These are phyloP conservation scores for Scheffersomyces ergatensis DNA, from an alignment of 805 yeast genomes.

Conservation along the genomic window DNA sequence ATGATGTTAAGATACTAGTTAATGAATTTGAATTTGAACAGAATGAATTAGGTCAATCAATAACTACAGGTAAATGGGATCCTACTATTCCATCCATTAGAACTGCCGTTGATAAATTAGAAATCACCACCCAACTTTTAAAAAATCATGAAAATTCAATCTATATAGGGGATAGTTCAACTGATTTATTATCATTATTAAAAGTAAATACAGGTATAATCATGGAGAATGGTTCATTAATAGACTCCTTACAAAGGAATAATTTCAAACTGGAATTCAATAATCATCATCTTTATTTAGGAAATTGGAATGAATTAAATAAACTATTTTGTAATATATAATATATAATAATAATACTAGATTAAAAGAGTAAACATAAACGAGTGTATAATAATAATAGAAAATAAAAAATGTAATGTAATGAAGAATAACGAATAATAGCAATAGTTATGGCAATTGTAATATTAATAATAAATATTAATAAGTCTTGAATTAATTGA, in stretches of 20 bases:
- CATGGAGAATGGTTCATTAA: slow-evolving; percentile 28
- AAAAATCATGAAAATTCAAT: slow-evolving; percentile 17
- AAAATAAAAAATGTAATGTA: no score
- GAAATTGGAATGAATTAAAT: not conserved
- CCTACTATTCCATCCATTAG: slow-evolving; percentile 26
- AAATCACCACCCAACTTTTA: slow-evolving; percentile 10
- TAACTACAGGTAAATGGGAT: slow-evolving; percentile 30
- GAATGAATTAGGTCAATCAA: slow-evolving; percentile 7
- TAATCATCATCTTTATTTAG: not conserved
- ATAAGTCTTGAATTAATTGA: not conserved
- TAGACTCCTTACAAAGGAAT: not conserved
- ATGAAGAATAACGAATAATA: no score
- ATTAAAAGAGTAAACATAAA: not conserved
- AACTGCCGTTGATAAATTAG: slow-evolving; percentile 55
- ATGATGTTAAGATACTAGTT: slow-evolving; percentile 33
- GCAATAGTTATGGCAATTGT: no score
- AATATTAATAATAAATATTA: no score
- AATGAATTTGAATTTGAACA: slow-evolving; percentile 49
- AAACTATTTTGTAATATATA: not conserved
- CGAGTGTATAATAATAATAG: not conserved
- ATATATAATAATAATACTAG: no score
- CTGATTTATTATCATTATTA: slow-evolving; percentile 53
- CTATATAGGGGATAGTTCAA: slow-evolving; percentile 63
- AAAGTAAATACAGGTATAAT: slow-evolving; percentile 47
- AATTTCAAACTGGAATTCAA: not conserved